Evolutionary conservation across 1,284 basidiomycete genomes (phyloP).

Genomic region (Apiotrichum veenhuisii): DNA sequence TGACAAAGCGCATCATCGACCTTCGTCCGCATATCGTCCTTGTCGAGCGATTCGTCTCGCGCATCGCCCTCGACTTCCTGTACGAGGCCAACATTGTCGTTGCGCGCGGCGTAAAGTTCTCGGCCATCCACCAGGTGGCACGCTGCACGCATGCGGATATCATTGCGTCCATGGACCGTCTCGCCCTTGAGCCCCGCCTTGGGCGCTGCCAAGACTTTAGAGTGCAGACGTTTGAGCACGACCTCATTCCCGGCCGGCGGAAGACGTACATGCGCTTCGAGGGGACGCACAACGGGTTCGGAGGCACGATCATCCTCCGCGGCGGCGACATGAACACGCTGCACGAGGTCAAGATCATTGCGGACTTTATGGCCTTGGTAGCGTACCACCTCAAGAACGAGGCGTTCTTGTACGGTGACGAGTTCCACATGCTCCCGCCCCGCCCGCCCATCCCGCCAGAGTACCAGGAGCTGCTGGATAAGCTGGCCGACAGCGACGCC

Average conservation of each 20-base stretch:
- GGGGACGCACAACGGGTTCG: conserved; percentile 85
- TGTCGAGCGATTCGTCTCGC: conserved; percentile 86
- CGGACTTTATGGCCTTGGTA: conserved; percentile 84
- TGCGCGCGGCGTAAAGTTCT: conserved; percentile 81
- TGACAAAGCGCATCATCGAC: conserved; percentile 83
- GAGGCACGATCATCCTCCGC: conserved; percentile 87
- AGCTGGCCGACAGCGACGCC: conserved; percentile 18
- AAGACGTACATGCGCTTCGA: conserved; percentile 98
- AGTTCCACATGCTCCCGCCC: conserved; percentile 71
- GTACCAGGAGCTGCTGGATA: conserved; percentile 36
- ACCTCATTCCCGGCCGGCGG: conserved; percentile 78
- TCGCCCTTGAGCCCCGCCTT: conserved; percentile 82
- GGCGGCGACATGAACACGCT: conserved; percentile 81
- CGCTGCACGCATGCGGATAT: conserved; percentile 94
- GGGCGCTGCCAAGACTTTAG: conserved; percentile 86
- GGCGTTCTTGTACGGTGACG: conserved; percentile 91
- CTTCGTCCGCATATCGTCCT: conserved; percentile 89
- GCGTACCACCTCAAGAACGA: conserved; percentile 85
- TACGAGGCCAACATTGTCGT: conserved; percentile 84
- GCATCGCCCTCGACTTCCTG: conserved; percentile 86
- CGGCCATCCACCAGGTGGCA: conserved; percentile 80
- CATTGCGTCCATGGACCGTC: conserved; percentile 90
- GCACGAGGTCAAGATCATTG: conserved; percentile 82
- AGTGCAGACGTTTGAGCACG: conserved; percentile 91
- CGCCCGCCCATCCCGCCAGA: conserved; percentile 30